Evolutionary conservation across 176 grass and related monocot genomes (phyloP), one percentile per base, ranked within the genome.

Genomic region (Carex myosuroides): DNA sequence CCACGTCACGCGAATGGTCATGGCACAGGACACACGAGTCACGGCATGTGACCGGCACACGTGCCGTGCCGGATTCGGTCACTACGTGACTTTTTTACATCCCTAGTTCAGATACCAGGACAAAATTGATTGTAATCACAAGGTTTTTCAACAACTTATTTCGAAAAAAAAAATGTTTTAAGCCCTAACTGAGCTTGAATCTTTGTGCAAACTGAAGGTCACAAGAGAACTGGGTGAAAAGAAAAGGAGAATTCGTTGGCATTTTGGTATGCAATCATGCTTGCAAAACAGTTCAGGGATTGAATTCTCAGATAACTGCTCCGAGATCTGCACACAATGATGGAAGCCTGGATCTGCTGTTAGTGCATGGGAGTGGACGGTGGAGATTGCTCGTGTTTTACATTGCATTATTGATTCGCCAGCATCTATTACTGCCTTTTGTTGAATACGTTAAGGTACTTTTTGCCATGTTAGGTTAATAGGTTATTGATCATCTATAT

Each of bases 401-500:
- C 68, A 18, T 95, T 12, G 87, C 85, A 59, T 93, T 94, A 86
- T 91, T 89, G 83, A 87, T 98, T 79, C 87, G 95, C 29, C 87
- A 84, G 89, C 95, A 98, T 94, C 84, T 95, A 70, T 76, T 85
- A 70, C 86, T 98, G 30, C 91, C 95, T 58, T 91, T 86, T 86
- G 92, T 98, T 46, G 95, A 98, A 81, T 98, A 98, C 88, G 72
- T 98, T 18, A 95, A 98, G 95, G 92, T 98, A 93, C 46, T 61
- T 52, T 85, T 81, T 55, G 12, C 20, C 16, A 60, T 86, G 60
- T 81, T 77, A 46, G 39, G 17, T 67, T 54, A 32, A 14, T 50
- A 50, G 44, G 48, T 67, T 54, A 33, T 79, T 60, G 24, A 60
- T 54, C 0, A 1, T 29, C 4, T 56, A 32, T 26, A 22, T 52